These are phyloP conservation scores for Calocybe gambosa DNA, from an alignment of 1,284 basidiomycete species.

Conservation along the genomic window DNA sequence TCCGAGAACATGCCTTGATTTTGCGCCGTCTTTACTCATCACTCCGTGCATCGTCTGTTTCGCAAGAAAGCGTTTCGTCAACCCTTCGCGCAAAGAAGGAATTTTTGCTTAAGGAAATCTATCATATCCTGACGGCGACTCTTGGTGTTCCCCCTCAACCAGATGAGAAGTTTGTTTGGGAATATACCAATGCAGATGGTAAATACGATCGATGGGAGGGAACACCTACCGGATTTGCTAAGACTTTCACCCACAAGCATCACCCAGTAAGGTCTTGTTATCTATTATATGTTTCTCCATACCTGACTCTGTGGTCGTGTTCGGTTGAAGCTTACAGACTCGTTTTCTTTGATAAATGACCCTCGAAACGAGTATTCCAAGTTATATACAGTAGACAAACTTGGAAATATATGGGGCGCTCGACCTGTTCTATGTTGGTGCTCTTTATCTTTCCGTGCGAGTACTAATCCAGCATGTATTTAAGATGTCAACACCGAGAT, in stretches of 20 bases:
- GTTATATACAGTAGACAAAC: conserved; percentile 89
- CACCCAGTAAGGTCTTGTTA: conserved; percentile 43
- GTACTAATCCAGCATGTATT: conserved; percentile 3
- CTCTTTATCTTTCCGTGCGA: not conserved
- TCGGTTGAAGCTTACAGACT: conserved; percentile 47
- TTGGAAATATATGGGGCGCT: conserved; percentile 90
- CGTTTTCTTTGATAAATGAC: conserved; percentile 93
- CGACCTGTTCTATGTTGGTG: conserved; percentile 73
- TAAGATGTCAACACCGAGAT: conserved; percentile 87
- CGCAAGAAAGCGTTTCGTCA: conserved; percentile 38
- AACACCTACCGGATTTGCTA: conserved; percentile 78
- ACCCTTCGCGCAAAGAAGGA: conserved; percentile 77
- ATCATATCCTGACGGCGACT: conserved; percentile 80
- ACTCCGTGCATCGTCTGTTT: conserved; percentile 39
- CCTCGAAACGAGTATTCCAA: conserved; percentile 80
- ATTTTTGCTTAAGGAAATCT: conserved; percentile 78
- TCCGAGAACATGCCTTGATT: conserved; percentile 85
- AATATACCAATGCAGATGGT: conserved; percentile 79
- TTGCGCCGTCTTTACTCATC: conserved; percentile 62
- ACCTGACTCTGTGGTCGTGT: conserved; percentile 7
- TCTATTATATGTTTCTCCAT: conserved; percentile 4
- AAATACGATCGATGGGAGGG: conserved; percentile 75
- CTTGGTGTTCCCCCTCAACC: conserved; percentile 81
- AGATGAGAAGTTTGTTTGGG: conserved; percentile 75
- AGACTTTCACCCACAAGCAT: conserved; percentile 50